Conservation (phyloP, 495 filamentous ascomycete genomes). For the Neurospora sp. region DNA sequence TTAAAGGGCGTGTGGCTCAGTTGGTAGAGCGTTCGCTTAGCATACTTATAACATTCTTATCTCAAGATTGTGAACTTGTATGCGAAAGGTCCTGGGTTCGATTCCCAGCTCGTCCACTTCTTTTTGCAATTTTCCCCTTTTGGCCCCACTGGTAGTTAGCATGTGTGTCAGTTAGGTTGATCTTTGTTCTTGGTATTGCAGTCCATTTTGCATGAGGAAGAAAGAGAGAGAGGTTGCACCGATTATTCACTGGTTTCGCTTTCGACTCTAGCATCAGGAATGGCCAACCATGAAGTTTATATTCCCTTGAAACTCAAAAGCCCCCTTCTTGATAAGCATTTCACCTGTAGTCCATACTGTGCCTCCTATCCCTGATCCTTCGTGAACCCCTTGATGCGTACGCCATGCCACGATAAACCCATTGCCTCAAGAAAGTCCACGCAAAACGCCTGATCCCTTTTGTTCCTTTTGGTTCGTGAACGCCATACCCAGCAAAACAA, state of each 20-base stretch:
- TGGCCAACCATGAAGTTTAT: not conserved
- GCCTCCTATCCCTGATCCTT: not conserved
- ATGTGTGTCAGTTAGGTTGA: not conserved
- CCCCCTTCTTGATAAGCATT: not conserved
- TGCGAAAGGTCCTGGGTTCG: not conserved
- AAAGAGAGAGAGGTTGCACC: not conserved
- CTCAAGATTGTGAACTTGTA: not conserved
- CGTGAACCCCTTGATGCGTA: not conserved
- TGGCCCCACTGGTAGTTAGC: not conserved
- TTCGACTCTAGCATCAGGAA: not conserved
- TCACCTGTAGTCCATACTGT: not conserved
- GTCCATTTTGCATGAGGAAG: not conserved
- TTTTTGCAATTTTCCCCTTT: not conserved
- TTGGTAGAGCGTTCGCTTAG: not conserved
- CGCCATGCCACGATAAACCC: not conserved
- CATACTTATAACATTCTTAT: not conserved
- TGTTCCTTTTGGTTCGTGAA: not conserved
- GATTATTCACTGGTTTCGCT: not conserved
- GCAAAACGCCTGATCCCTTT: not conserved
- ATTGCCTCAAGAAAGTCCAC: not conserved
- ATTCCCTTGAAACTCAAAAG: not conserved
- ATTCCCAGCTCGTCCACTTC: not conserved
- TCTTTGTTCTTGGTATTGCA: not conserved
- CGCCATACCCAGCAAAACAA: not conserved
- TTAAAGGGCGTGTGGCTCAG: not conserved